A percentile compares a stretch with the other conserved stretches of the same genome.
Evolutionary conservation across 768 basidiomycete species (phyloP).

Genomic region (Roridomyces roridus): DNA sequence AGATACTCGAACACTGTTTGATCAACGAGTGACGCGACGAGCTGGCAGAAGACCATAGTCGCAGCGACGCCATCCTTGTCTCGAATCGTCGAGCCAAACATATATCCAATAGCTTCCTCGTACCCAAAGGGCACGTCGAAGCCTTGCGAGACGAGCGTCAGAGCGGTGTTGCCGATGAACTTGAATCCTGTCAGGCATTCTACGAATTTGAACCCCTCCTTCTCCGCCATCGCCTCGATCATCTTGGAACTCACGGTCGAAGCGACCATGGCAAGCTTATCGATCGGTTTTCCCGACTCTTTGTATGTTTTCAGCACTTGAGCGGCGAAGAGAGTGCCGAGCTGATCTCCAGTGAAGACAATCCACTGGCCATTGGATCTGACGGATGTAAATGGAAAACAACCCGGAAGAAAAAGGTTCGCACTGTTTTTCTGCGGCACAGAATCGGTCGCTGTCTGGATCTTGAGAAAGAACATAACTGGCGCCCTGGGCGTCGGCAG

Average conservation of each 20-base stretch:
- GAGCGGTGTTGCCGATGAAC: slow-evolving; percentile 85
- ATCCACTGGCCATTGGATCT: slow-evolving; percentile 65
- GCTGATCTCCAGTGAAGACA: slow-evolving; percentile 84
- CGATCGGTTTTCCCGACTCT: slow-evolving; percentile 47
- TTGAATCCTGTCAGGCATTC: slow-evolving; percentile 96
- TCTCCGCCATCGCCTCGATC: slow-evolving; percentile 76
- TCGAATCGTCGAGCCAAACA: slow-evolving; percentile 79
- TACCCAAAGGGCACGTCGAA: slow-evolving; percentile 84
- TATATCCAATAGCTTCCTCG: slow-evolving; percentile 92
- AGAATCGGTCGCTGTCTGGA: slow-evolving; percentile 86
- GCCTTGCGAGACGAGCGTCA: slow-evolving; percentile 67
- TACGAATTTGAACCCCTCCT: slow-evolving; percentile 82
- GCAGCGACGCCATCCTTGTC: slow-evolving; percentile 92
- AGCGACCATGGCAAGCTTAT: slow-evolving; percentile 82
- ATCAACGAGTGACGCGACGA: slow-evolving; percentile 57
- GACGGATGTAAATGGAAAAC: slow-evolving; percentile 5
- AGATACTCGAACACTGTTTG: slow-evolving; percentile 66
- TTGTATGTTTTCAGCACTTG: slow-evolving; percentile 49
- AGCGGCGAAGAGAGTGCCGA: slow-evolving; percentile 62
- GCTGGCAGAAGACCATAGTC: slow-evolving; percentile 73
- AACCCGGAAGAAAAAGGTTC: slow-evolving; percentile 17
- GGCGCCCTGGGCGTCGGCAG: slow-evolving; percentile 59
- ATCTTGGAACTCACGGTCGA: slow-evolving; percentile 93
- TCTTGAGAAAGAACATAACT: slow-evolving; percentile 86
- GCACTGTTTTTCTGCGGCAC: slow-evolving; percentile 74